Evolutionary conservation across 192 early-diverging fungal species (phyloP), one percentile per base, ranked within the genome.

Genomic region (Coemansia biformis): DNA sequence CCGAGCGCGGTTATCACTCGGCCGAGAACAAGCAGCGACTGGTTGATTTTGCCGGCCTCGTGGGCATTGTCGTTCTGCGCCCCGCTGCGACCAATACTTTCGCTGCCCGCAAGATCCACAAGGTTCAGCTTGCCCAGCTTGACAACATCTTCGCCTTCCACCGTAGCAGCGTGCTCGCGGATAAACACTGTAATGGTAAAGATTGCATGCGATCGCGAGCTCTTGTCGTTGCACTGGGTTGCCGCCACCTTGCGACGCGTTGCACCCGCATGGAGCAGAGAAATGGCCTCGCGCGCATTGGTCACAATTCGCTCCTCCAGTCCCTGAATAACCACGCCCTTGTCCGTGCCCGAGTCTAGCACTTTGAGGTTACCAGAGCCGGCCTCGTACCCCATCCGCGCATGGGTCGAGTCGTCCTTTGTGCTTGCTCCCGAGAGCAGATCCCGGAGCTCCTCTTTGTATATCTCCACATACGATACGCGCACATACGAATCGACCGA

Each of bases 361-460:
- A 93, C 80, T 46, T 81, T 81, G 17, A 91, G 66, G 15, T 62
- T 46, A 8, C 57, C 48, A 2, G 42, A 2, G 48, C 23, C 6
- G 45, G 19, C 26, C 43, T 83, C 78, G 9, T 68, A n/a, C n/a
- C n/a, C n/a, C n/a, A n/a, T n/a, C n/a, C n/a, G n/a, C n/a, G n/a
- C n/a, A n/a, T n/a, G n/a, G n/a, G n/a, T n/a, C n/a, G n/a, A n/a
- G n/a, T n/a, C n/a, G n/a, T n/a, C n/a, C n/a, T n/a, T n/a, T n/a
- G n/a, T n/a, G n/a, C n/a, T n/a, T n/a, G n/a, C 78, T 9, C 67
- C 54, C 1, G 80, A 75, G n/a, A 98, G 55, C 14, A 98, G 68
- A 66, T 98, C 96, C n/a, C 85, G 79, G 26, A 96, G 64, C 38
- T 96, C 87, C 64, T 98, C 93, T 57, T 98, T 98, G 73, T 96